phyloP scores from a whole-genome alignment of 345 rosid genomes.

The Eucalyptus marginata region DNA sequence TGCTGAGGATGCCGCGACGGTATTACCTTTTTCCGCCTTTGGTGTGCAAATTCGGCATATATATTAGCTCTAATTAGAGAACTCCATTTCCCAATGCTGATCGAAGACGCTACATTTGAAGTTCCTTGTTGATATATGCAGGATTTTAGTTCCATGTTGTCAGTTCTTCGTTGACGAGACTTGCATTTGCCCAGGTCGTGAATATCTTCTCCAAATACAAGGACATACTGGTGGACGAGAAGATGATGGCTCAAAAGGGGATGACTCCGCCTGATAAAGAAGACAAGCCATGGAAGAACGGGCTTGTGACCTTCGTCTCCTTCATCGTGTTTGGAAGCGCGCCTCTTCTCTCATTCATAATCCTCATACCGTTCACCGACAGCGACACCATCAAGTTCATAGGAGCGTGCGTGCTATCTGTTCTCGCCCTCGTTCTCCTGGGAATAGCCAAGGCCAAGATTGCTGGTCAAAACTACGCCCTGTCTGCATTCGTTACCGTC shows the following conservation, averaged over 20 bases:
- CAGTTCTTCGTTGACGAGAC: background rate
- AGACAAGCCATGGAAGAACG: slow-evolving; percentile 28
- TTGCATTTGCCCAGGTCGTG: slow-evolving; percentile 7
- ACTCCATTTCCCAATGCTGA: background rate
- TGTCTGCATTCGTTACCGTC: slow-evolving; percentile 3
- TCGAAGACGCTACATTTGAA: background rate
- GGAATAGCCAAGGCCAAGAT: slow-evolving; percentile 27
- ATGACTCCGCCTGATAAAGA: background rate
- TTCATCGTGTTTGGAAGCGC: slow-evolving; percentile 21
- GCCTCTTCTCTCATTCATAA: slow-evolving; percentile 29
- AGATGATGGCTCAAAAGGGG: slow-evolving; percentile 9
- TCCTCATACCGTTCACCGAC: slow-evolving; percentile 22
- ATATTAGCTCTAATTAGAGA: background rate
- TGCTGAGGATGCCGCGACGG: slow-evolving; percentile 14
- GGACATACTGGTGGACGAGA: slow-evolving; percentile 19
- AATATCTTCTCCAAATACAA: slow-evolving; percentile 15
- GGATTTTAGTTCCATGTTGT: background rate
- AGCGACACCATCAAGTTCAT: slow-evolving; percentile 9
- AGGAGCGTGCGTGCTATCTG: slow-evolving; percentile 24
- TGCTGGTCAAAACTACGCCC: slow-evolving; percentile 3
- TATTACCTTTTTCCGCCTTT: background rate
- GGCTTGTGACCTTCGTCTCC: slow-evolving; percentile 9
- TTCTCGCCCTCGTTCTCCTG: slow-evolving; percentile 16
- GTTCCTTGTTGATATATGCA: background rate
- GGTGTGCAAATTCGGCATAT: background rate